phyloP scores from a whole-genome alignment of 148 eudicot genomes.

The Rhododendron kiyosumense region DNA sequence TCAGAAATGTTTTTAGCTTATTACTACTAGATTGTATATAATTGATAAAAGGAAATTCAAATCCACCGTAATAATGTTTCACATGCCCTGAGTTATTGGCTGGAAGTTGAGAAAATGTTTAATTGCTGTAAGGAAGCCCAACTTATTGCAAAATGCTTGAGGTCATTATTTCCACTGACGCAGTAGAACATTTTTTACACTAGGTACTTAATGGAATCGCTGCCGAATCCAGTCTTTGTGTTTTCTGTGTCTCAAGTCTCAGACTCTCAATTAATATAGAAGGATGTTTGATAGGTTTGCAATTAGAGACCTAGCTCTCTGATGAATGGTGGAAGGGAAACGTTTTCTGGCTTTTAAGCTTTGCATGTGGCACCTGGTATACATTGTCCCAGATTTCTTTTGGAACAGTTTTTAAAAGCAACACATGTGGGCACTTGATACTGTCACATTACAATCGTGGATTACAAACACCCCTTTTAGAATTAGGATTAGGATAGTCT shows the following conservation, averaged over 20 bases:
- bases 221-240: neutral
- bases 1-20: neutral
- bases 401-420: too few species aligned
- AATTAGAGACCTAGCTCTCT: neutral
- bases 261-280: neutral
- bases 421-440: neutral
- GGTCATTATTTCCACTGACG: neutral
- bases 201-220: neutral
- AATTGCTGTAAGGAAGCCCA: neutral
- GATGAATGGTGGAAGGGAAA: neutral
- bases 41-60: neutral
- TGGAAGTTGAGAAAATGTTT: neutral
- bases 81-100: neutral
- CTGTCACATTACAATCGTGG: neutral
- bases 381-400: neutral
- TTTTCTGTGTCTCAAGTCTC: neutral
- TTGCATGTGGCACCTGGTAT: neutral
- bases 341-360: neutral
- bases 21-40: neutral
- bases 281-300: neutral
- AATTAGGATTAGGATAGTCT: neutral
- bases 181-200: neutral
- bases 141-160: neutral
- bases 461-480: neutral
- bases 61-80: neutral